phyloP scores from a whole-genome alignment of 495 filamentous ascomycete species.

The Hypoxylon fragiforme region DNA sequence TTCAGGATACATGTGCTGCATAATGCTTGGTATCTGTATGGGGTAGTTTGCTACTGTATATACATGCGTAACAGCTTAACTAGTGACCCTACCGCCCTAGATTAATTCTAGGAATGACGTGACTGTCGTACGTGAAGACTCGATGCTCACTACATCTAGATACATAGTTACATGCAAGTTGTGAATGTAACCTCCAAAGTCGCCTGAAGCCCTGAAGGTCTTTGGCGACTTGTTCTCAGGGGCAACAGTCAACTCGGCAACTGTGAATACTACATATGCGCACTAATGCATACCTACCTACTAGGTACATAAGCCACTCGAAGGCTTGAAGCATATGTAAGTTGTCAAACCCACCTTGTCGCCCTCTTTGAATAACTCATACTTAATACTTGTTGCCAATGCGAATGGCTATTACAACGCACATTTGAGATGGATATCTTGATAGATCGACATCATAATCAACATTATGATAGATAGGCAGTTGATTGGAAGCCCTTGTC shows the following conservation, averaged over 20 bases:
- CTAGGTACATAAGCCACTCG: constrained; percentile 5
- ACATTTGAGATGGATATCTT: no score
- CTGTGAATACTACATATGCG: constrained; percentile 7
- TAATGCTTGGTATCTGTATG: no score
- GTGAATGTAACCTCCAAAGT: no score
- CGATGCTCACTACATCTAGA: not conserved
- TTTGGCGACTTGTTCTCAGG: no score
- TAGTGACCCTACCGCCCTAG: no score
- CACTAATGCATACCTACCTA: no score
- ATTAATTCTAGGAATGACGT: constrained; percentile 19
- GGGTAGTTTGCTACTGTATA: no score
- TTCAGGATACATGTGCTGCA: not conserved
- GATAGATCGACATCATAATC: constrained; percentile 13
- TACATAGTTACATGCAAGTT: no score
- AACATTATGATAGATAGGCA: not conserved
- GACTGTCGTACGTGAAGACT: constrained; percentile 14
- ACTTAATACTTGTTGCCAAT: not conserved
- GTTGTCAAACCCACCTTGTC: constrained; percentile 1
- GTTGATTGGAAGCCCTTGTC: constrained; percentile 1
- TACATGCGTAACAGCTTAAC: no score
- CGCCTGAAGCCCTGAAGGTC: no score
- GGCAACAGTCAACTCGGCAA: constrained; percentile 3
- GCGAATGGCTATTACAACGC: not conserved
- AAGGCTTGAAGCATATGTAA: no score
- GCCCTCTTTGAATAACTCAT: no score